A percentile compares a stretch with the other conserved stretches of the same genome.
Evolutionary conservation across 2,329 filamentous ascomycete genomes (phyloP).

Genomic region (Colletotrichum sp.): DNA sequence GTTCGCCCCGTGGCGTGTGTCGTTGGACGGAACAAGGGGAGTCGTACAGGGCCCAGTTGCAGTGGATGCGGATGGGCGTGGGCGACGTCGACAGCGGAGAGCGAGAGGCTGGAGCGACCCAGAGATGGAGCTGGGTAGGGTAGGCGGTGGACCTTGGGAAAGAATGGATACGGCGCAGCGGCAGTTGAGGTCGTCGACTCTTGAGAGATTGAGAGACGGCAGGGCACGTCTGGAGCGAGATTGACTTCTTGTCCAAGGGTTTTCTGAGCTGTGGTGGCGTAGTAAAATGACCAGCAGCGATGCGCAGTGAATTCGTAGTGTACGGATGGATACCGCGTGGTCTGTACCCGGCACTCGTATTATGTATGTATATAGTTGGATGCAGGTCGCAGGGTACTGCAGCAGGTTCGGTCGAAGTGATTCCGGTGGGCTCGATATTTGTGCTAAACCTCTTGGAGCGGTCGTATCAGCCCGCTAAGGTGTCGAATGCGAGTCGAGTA

Average conservation of each 20-base stretch:
- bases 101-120: background rate
- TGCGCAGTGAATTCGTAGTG: background rate
- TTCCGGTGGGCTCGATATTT: background rate
- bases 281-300: background rate
- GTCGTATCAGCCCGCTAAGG: background rate
- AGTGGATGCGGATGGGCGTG: background rate
- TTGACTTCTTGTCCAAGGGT: background rate
- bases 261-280: background rate
- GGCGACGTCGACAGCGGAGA: background rate
- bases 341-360: slow-evolving; percentile 1
- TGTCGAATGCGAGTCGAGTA: background rate
- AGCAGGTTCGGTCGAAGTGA: slow-evolving; percentile 4
- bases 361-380: background rate
- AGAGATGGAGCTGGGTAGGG: background rate
- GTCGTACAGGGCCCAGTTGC: background rate
- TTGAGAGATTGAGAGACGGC: background rate
- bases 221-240: slow-evolving; percentile 6
- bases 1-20: slow-evolving; percentile 21
- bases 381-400: slow-evolving; percentile 7
- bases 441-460: background rate
- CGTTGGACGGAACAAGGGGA: slow-evolving; percentile 2
- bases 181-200: background rate
- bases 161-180: background rate
- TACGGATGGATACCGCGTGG: background rate
- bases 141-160: background rate